Evolutionary conservation across 129 eudicot genomes (phyloP), one percentile per base, ranked within the genome.

Genomic region (Flaveria ramosissima): DNA sequence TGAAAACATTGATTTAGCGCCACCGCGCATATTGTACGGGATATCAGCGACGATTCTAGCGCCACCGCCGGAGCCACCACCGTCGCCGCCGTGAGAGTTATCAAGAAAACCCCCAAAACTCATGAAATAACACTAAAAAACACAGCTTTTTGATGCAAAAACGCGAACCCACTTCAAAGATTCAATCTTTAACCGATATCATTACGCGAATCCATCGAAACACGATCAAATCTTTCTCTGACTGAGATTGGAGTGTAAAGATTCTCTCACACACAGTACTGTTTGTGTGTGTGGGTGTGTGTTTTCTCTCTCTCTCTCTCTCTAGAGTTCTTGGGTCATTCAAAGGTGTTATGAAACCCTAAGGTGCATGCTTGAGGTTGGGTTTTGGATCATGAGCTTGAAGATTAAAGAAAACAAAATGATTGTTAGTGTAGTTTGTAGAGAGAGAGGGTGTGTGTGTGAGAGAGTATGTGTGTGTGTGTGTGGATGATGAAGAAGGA

Each of bases 81-180:
- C 89, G 74, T 84, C 88, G 39, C 89, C 78, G 77, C 83, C 80
- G 84, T 84, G 83, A 88, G 78, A 85, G 83, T 81, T 91, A 50
- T 95, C 97, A 61, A 91, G 90, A 86, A 91, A 91, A 13, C 92
- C 99, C 83, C 92, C 96, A 87, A 95, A 95, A 88, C 91, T 95
- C 99, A 95, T 95, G 85, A 89, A 85, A 90, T 61, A 65, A 39
- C 36, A 15, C 5, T 32, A 3, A 51, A n/a, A 50, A 27, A 42
- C 47, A 20, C 41, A 2, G 1, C 17, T 61, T 24, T 55, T 20
- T 39, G 14, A 12, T 4, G 0, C n/a, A 24, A 65, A 43, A 53
- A 39, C 73, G 27, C 13, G 56, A 74, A 66, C 71, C 75, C 64
- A 67, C 71, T 80, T 74, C 32, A 74, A 74, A 74, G 63, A 56